A percentile compares a stretch with the other conserved stretches of the same genome.
Evolutionary conservation across 1,284 basidiomycete genomes (phyloP).

Genomic region (Tilletia indica): DNA sequence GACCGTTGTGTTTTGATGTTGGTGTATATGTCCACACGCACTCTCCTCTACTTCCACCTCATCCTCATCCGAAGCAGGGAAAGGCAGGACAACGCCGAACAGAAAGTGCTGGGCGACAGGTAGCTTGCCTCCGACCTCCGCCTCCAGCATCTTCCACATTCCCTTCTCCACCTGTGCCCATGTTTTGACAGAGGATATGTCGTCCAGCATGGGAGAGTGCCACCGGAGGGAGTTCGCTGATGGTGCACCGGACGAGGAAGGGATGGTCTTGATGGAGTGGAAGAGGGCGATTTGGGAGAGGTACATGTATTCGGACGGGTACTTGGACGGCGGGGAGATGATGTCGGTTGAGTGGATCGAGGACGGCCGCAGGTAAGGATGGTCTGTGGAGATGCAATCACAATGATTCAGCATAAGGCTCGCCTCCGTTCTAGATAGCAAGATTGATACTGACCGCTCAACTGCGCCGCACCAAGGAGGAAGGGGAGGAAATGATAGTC

Average conservation of each 20-base stretch:
- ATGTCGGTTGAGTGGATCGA: slow-evolving; percentile 88
- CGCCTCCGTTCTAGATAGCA: too few relatives aligned
- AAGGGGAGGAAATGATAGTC: slow-evolving; percentile 97
- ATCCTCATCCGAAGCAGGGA: slow-evolving; percentile 59
- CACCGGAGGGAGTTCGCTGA: slow-evolving; percentile 70
- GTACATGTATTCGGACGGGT: slow-evolving; percentile 91
- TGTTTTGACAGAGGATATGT: slow-evolving; percentile 92
- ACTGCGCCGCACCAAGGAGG: slow-evolving; percentile 80
- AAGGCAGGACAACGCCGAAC: slow-evolving; percentile 80
- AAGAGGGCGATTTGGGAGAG: slow-evolving; percentile 94
- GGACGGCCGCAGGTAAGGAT: slow-evolving; percentile 86
- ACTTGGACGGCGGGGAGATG: slow-evolving; percentile 71
- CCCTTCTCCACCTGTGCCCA: slow-evolving; percentile 98
- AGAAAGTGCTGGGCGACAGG: slow-evolving; percentile 96
- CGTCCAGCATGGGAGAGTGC: slow-evolving; percentile 99
- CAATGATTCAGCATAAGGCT: background rate
- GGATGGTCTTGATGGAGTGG: slow-evolving; percentile 68
- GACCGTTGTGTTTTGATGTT: background rate
- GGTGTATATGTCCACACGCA: slow-evolving; percentile 66
- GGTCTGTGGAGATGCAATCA: slow-evolving; percentile 61
- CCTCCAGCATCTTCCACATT: slow-evolving; percentile 97
- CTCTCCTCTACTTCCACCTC: slow-evolving; percentile 55
- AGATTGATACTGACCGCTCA: slow-evolving; percentile 63
- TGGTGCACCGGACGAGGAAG: background rate
- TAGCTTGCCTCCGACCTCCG: slow-evolving; percentile 90